Conservation (phyloP, 352 stramenopile genomes). For the Paralagenidium karlingii region DNA sequence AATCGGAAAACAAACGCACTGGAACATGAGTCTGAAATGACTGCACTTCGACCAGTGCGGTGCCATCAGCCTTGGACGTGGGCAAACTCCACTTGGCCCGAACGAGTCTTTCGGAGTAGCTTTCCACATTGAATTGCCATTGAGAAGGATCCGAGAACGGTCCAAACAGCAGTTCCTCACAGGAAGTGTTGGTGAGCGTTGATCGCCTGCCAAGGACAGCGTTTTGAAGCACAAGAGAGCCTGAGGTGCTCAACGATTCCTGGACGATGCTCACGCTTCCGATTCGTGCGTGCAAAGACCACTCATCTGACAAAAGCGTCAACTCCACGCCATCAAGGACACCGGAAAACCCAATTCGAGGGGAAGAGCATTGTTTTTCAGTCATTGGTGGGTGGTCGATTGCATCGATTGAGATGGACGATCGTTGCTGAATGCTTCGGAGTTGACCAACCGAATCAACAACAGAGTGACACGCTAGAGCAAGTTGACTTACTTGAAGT, state of each 20-base stretch:
- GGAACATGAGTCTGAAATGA: conserved; percentile 57
- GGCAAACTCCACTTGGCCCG: conserved; percentile 36
- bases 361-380: too few species aligned
- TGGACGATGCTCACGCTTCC: conserved; percentile 24
- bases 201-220: conserved; percentile 30
- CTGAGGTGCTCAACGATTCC: conserved; percentile 8
- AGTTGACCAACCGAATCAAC: too few species aligned
- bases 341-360: too few species aligned
- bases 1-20: conserved; percentile 20
- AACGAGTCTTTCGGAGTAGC: conserved; percentile 56
- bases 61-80: conserved; percentile 13
- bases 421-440: too few species aligned
- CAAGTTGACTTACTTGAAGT: too few species aligned
- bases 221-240: conserved; percentile 46
- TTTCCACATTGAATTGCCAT: conserved; percentile 62
- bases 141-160: conserved; percentile 42
- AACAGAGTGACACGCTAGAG: too few species aligned
- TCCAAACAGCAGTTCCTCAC: conserved; percentile 67
- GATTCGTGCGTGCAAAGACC: conserved; percentile 44
- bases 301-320: too few species aligned
- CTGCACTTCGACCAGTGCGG: conserved; percentile 58
- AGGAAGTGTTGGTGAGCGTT: too few species aligned
- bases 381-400: too few species aligned
- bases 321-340: too few species aligned
- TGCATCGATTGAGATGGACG: too few species aligned